Conservation (phyloP, 371 early-diverging fungal genomes). For the Mortierella sp. region DNA sequence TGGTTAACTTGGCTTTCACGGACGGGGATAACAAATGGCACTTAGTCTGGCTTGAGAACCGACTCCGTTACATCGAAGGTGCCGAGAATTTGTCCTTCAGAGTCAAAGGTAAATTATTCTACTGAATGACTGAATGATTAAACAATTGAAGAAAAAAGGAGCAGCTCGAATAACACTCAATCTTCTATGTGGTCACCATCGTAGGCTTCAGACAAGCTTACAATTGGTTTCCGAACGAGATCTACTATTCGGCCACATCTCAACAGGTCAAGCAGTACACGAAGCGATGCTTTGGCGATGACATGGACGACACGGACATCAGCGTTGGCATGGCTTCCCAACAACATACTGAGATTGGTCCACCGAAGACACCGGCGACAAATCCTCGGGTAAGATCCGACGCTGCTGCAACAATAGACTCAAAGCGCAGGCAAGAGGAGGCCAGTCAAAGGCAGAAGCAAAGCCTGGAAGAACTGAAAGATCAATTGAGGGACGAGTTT, state of each 20-base stretch:
- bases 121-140: too few relatives aligned
- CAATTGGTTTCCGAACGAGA: slow-evolving; percentile 12
- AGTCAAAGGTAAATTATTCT: slow-evolving; percentile 3
- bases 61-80: slow-evolving; percentile 15
- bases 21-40: slow-evolving; percentile 3
- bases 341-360: too few relatives aligned
- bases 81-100: slow-evolving; percentile 14
- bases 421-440: neutral
- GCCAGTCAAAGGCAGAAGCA: too few relatives aligned
- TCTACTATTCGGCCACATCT: slow-evolving; percentile 11
- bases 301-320: neutral
- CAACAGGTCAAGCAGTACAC: slow-evolving; percentile 1
- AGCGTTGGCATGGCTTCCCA: neutral
- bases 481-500: neutral
- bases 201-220: slow-evolving; percentile 3
- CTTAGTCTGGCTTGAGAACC: slow-evolving; percentile 4
- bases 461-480: neutral
- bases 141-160: too few relatives aligned
- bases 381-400: too few relatives aligned
- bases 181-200: neutral
- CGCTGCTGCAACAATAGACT: too few relatives aligned
- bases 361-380: too few relatives aligned
- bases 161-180: neutral
- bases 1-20: slow-evolving; percentile 16
- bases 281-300: neutral